These are phyloP conservation scores for Garcia nutans DNA, from an alignment of 345 rosid genomes.

Conservation along the genomic window DNA sequence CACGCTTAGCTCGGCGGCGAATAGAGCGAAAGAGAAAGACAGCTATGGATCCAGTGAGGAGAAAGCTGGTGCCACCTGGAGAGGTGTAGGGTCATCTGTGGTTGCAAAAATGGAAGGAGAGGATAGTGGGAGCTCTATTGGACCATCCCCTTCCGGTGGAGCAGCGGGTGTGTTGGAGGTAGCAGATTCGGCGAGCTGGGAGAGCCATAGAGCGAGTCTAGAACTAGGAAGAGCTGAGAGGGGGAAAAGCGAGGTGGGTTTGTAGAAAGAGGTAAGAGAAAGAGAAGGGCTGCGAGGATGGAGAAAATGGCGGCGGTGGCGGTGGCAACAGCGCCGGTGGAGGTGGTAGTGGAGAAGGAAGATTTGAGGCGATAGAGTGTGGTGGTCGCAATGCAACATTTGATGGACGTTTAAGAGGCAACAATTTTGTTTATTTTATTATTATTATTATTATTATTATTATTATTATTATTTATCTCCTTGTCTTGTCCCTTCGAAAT, in stretches of 20 bases:
- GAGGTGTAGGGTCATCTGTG: constrained; percentile 65
- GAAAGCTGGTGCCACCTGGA: constrained; percentile 81
- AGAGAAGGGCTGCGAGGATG: neutral
- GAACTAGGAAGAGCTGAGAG: constrained; percentile 19
- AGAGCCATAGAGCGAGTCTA: constrained; percentile 33
- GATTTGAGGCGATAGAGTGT: constrained; percentile 4
- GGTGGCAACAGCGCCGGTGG: constrained; percentile 10
- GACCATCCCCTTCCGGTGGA: constrained; percentile 54
- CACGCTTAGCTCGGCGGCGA: constrained; percentile 79
- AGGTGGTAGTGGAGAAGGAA: constrained; percentile 21
- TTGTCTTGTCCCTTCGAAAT: neutral
- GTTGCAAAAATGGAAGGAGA: constrained; percentile 61
- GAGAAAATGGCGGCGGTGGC: constrained; percentile 17
- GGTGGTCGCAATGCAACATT: constrained; percentile 45
- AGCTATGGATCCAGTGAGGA: constrained; percentile 79
- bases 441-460: neutral
- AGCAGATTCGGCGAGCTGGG: constrained; percentile 21
- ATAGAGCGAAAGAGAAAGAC: constrained; percentile 83
- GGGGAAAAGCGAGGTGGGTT: constrained; percentile 11
- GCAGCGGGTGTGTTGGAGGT: constrained; percentile 27
- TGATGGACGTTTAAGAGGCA: neutral
- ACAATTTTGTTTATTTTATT: neutral
- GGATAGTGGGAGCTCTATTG: constrained; percentile 61
- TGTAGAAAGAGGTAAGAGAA: neutral
- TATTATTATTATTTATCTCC: neutral